Conservation (phyloP, 2,329 filamentous ascomycete genomes). For the Tricladium varicosporioides region DNA sequence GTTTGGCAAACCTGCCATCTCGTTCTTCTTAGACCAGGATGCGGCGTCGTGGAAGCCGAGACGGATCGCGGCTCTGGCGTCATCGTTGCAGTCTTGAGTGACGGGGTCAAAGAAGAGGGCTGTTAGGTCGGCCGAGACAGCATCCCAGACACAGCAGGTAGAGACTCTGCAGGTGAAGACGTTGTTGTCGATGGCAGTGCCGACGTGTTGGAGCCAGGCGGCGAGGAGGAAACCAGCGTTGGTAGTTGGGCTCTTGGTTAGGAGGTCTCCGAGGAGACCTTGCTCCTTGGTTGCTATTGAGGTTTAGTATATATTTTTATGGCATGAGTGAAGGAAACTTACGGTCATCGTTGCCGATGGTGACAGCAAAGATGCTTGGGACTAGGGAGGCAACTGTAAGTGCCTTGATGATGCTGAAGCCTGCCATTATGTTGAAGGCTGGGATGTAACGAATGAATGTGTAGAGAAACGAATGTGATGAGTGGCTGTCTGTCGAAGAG, state of each 20-base stretch:
- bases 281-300: not conserved
- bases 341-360: not conserved
- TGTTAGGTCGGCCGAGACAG: slow-evolving; percentile 39
- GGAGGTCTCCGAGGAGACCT: not conserved
- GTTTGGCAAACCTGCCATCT: slow-evolving; percentile 19
- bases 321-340: too few relatives aligned
- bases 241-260: not conserved
- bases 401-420: not conserved
- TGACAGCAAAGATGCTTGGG: not conserved
- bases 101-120: slow-evolving; percentile 34
- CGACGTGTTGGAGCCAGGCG: not conserved
- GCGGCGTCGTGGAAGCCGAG: slow-evolving; percentile 48
- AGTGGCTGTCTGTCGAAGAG: not conserved
- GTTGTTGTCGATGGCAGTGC: not conserved
- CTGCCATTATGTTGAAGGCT: not conserved
- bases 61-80: slow-evolving; percentile 44
- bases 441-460: not conserved
- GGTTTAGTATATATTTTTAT: too few relatives aligned
- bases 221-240: not conserved
- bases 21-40: slow-evolving; percentile 38
- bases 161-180: not conserved
- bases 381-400: not conserved
- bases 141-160: slow-evolving; percentile 40
- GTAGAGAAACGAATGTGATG: not conserved
- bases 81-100: slow-evolving; percentile 35